Conservation (phyloP, 257 asterid species). For the Salvia hispanica region DNA sequence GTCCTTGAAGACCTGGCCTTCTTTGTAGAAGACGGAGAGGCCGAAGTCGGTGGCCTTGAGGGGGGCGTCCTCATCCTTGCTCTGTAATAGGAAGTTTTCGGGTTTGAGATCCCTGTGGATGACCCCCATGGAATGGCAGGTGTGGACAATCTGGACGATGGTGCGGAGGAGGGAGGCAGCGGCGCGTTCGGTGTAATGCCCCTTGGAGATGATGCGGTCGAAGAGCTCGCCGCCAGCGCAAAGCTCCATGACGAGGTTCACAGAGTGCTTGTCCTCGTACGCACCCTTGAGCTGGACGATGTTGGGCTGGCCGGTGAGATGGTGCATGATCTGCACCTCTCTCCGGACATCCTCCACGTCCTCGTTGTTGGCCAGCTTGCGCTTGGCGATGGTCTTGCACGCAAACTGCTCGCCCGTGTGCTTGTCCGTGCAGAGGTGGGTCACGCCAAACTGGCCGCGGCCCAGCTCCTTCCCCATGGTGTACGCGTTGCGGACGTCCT, state of each 20-base stretch:
- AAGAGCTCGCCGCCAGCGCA: conserved; percentile 75
- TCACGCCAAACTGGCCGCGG: conserved; percentile 61
- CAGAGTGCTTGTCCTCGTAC: conserved; percentile 64
- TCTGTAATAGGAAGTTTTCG: conserved; percentile 60
- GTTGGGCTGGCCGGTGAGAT: conserved; percentile 60
- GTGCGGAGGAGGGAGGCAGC: conserved; percentile 67
- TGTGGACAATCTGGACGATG: conserved; percentile 64
- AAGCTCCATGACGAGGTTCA: conserved; percentile 61
- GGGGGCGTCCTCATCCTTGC: conserved; percentile 61
- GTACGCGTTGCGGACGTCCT: conserved; percentile 47
- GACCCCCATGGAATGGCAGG: conserved; percentile 69
- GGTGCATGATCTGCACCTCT: conserved; percentile 74
- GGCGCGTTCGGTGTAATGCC: conserved; percentile 65
- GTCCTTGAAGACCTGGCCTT: conserved; percentile 65
- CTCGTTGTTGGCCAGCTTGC: conserved; percentile 58
- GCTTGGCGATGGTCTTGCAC: conserved; percentile 66
- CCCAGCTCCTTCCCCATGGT: conserved; percentile 70
- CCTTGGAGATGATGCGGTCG: conserved; percentile 59
- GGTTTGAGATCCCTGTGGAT: conserved; percentile 72
- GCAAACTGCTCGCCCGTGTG: conserved; percentile 60
- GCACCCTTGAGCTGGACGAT: conserved; percentile 68
- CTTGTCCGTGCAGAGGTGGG: conserved; percentile 59
- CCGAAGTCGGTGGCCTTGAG: conserved; percentile 74
- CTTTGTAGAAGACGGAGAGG: conserved; percentile 63
- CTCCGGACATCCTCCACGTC: conserved; percentile 65